Conservation (phyloP, 1,284 basidiomycete species). For the Naganishia cerealis region DNA sequence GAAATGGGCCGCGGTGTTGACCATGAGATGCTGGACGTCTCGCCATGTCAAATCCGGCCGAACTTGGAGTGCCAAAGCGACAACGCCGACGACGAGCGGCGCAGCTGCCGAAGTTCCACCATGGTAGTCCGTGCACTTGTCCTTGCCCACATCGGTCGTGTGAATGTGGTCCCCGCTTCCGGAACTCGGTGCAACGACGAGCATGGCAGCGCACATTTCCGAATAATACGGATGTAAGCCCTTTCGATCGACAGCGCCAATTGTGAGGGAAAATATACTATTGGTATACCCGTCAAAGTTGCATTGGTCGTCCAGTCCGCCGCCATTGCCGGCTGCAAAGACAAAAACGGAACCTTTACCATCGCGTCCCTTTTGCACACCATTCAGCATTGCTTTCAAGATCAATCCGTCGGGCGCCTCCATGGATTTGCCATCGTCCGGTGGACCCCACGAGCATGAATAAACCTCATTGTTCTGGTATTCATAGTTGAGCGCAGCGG, state of each 20-base stretch:
- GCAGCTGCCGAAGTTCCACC: slow-evolving; percentile 98
- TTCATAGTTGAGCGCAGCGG: slow-evolving; percentile 87
- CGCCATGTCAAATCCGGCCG: slow-evolving; percentile 94
- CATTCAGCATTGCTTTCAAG: slow-evolving; percentile 91
- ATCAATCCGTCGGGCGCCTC: slow-evolving; percentile 91
- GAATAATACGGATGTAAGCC: slow-evolving; percentile 96
- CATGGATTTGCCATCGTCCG: slow-evolving; percentile 93
- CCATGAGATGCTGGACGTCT: slow-evolving; percentile 88
- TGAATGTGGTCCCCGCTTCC: slow-evolving; percentile 91
- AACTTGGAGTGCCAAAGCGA: slow-evolving; percentile 80
- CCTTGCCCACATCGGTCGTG: slow-evolving; percentile 88
- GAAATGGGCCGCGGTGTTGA: slow-evolving; percentile 74
- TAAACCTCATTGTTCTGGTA: slow-evolving; percentile 91
- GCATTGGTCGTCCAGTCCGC: slow-evolving; percentile 88
- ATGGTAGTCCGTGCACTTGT: slow-evolving; percentile 78
- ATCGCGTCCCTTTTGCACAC: slow-evolving; percentile 82
- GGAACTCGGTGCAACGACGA: slow-evolving; percentile 93
- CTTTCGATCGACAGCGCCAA: slow-evolving; percentile 87
- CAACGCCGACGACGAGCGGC: slow-evolving; percentile 87
- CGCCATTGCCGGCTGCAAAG: slow-evolving; percentile 97
- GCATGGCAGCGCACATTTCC: slow-evolving; percentile 92
- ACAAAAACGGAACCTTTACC: slow-evolving; percentile 94
- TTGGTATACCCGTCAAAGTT: slow-evolving; percentile 99
- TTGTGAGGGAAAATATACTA: slow-evolving; percentile 92
- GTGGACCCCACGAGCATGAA: slow-evolving; percentile 97